These are phyloP conservation scores for Capronia coronata DNA, from an alignment of 2,329 filamentous ascomycete genomes.

Conservation along the genomic window DNA sequence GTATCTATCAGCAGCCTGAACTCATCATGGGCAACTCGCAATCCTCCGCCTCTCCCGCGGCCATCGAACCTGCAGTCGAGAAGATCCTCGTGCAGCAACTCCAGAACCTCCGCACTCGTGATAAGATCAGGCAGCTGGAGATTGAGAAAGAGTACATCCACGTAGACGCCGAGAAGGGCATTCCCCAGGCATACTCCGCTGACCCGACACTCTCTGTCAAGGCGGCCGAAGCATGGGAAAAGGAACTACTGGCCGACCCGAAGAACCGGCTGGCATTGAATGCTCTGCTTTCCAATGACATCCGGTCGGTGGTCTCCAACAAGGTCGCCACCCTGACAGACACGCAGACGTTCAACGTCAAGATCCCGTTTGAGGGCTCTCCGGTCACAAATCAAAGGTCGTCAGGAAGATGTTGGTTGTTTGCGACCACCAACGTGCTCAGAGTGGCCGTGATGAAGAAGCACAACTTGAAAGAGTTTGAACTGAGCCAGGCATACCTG, in stretches of 20 bases:
- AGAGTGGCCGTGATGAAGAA: slow-evolving; percentile 81
- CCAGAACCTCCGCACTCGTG: slow-evolving; percentile 30
- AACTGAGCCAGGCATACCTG: slow-evolving; percentile 80
- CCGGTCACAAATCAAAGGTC: slow-evolving; percentile 80
- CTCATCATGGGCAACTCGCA: slow-evolving; percentile 27
- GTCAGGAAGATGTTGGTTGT: slow-evolving; percentile 84
- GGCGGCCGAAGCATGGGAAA: slow-evolving; percentile 54
- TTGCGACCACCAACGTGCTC: slow-evolving; percentile 86
- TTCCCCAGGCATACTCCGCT: slow-evolving; percentile 27
- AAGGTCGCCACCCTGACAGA: slow-evolving; percentile 58
- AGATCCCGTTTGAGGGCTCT: slow-evolving; percentile 71
- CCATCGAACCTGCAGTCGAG: slow-evolving; percentile 28
- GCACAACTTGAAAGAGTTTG: slow-evolving; percentile 69
- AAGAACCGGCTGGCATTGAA: slow-evolving; percentile 68
- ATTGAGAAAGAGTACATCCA: slow-evolving; percentile 49
- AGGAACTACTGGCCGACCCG: slow-evolving; percentile 57
- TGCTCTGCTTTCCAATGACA: slow-evolving; percentile 62
- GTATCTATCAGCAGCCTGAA: neutral
- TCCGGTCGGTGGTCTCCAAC: slow-evolving; percentile 59
- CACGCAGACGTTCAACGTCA: slow-evolving; percentile 75
- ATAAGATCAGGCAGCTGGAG: slow-evolving; percentile 35
- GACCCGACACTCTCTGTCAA: slow-evolving; percentile 44
- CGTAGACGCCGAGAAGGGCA: slow-evolving; percentile 42
- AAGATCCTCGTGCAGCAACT: slow-evolving; percentile 39
- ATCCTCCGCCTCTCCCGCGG: slow-evolving; percentile 17